These are phyloP conservation scores for Harringtonia aguacate DNA, from an alignment of 2,329 filamentous ascomycete species.

Conservation along the genomic window DNA sequence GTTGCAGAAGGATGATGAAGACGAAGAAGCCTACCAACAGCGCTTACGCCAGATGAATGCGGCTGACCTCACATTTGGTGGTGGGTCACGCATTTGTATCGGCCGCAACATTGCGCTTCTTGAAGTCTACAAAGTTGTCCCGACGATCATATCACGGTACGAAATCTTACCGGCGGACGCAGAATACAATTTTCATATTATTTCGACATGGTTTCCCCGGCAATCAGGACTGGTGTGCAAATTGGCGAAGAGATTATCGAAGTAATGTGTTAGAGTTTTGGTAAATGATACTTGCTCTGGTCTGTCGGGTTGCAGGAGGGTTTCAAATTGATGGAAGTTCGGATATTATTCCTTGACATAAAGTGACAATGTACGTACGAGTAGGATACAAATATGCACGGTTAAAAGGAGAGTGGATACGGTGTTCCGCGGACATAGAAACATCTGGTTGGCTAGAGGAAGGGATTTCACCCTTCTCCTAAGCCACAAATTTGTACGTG, in stretches of 20 bases:
- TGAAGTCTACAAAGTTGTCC: constrained; percentile 24
- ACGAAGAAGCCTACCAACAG: constrained; percentile 7
- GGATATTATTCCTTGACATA: too few relatives aligned
- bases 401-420: too few relatives aligned
- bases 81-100: constrained; percentile 27
- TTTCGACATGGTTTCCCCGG: constrained; percentile 7
- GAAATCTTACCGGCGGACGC: constrained; percentile 13
- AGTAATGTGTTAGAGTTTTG: too few relatives aligned
- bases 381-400: too few relatives aligned
- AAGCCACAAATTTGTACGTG: too few relatives aligned
- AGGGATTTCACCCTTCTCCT: too few relatives aligned
- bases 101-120: constrained; percentile 23
- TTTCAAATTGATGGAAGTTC: too few relatives aligned
- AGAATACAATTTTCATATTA: constrained; percentile 13
- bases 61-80: constrained; percentile 26
- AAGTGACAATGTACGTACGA: too few relatives aligned
- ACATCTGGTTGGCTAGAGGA: too few relatives aligned
- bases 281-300: too few relatives aligned
- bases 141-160: constrained; percentile 32
- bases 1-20: constrained; percentile 21
- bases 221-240: constrained; percentile 12
- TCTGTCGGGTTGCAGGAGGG: too few relatives aligned
- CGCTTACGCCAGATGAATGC: constrained; percentile 26
- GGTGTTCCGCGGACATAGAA: too few relatives aligned
- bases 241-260: constrained; percentile 9